Conservation (phyloP, 2,329 filamentous ascomycete genomes). For the Fusarium verticillioides region DNA sequence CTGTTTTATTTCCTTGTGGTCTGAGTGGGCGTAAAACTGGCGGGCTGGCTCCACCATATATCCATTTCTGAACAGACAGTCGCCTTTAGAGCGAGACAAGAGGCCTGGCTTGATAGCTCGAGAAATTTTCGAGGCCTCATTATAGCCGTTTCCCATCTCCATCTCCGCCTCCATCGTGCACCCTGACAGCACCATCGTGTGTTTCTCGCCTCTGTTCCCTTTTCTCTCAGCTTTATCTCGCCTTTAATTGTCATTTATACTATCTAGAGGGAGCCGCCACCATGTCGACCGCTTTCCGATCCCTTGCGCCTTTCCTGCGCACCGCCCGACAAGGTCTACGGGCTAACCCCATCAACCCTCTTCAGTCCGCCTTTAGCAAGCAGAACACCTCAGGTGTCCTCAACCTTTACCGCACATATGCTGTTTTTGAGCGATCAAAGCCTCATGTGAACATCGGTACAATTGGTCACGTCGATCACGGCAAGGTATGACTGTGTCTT, state of each 20-base stretch:
- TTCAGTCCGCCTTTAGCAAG: constrained; percentile 75
- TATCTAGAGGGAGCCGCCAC: constrained; percentile 52
- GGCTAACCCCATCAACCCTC: constrained; percentile 76
- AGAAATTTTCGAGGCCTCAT: constrained; percentile 53
- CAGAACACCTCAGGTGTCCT: constrained; percentile 72
- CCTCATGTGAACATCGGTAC: constrained; percentile 99
- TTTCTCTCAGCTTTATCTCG: constrained; percentile 33
- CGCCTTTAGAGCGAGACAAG: constrained; percentile 25
- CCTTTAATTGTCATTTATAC: constrained; percentile 42
- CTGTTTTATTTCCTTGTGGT: constrained; percentile 10
- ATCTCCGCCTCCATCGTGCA: not conserved
- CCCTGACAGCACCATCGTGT: constrained; percentile 37
- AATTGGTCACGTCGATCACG: constrained; percentile 99
- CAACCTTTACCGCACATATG: constrained; percentile 73
- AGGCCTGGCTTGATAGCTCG: constrained; percentile 42
- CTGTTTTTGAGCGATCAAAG: constrained; percentile 87
- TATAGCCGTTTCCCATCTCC: constrained; percentile 30
- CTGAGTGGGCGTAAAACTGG: constrained; percentile 38
- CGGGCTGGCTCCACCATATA: constrained; percentile 33
- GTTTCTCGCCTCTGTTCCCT: constrained; percentile 25
- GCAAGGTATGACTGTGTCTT: constrained; percentile 76
- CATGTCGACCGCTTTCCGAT: constrained; percentile 86
- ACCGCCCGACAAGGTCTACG: constrained; percentile 80
- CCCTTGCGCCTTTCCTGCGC: constrained; percentile 81
- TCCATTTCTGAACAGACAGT: constrained; percentile 15